Evolutionary conservation across 371 early-diverging fungal species (phyloP).

Genomic region (Mucor velutinosus): DNA sequence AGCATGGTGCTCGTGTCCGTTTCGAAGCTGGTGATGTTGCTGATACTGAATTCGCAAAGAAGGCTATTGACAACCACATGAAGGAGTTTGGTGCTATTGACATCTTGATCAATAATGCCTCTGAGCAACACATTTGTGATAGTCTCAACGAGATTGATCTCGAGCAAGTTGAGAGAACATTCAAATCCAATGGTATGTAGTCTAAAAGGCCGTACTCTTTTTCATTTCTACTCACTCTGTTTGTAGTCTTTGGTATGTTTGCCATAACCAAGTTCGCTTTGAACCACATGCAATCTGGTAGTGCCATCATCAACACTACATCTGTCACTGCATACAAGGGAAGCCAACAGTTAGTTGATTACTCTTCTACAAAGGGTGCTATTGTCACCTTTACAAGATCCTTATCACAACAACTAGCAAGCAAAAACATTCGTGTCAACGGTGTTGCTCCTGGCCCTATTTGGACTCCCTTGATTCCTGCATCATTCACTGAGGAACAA

Average conservation of each 20-base stretch:
- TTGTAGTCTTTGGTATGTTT: conserved; percentile 35
- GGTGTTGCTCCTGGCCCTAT: conserved; percentile 52
- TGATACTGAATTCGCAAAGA: conserved; percentile 11
- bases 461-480: conserved; percentile 57
- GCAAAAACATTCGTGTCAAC: conserved; percentile 48
- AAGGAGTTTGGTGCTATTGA: conserved; percentile 41
- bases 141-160: conserved; percentile 14
- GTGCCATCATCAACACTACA: conserved; percentile 42
- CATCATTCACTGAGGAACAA: conserved; percentile 51
- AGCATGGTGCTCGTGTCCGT: conserved; percentile 9
- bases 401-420: conserved; percentile 46
- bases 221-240: neutral
- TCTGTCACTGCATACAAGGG: conserved; percentile 47
- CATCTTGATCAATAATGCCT: conserved; percentile 54
- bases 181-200: conserved; percentile 27
- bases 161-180: conserved; percentile 25
- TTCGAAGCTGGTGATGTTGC: conserved; percentile 13
- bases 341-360: conserved; percentile 32
- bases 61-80: conserved; percentile 22
- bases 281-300: conserved; percentile 34
- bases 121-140: conserved; percentile 37
- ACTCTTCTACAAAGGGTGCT: conserved; percentile 36
- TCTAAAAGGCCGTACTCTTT: neutral
- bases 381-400: conserved; percentile 48
- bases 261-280: conserved; percentile 38